These are phyloP conservation scores for Chalciporus sphaerocephalus DNA, from an alignment of 768 basidiomycete genomes.

Conservation along the genomic window DNA sequence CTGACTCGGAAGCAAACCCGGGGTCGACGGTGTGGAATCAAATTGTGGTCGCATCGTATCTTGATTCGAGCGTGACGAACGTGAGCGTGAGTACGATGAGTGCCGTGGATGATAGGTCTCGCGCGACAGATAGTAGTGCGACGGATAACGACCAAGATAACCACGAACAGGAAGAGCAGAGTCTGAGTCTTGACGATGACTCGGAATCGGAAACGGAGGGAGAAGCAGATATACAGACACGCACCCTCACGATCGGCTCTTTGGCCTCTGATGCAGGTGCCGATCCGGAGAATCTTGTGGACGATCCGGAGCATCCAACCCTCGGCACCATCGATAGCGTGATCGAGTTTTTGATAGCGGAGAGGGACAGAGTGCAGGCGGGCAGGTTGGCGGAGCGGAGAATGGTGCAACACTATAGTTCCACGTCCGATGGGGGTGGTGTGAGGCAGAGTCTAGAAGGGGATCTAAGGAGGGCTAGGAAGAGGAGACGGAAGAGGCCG, in stretches of 20 bases:
- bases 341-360: slow-evolving; percentile 69
- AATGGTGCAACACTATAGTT: slow-evolving; percentile 26
- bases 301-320: slow-evolving; percentile 50
- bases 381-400: slow-evolving; percentile 29
- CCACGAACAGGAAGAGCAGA: slow-evolving; percentile 7
- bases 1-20: slow-evolving; percentile 38
- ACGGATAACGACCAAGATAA: slow-evolving; percentile 14
- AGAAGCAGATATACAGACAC: slow-evolving; percentile 22
- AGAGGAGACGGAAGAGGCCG: slow-evolving; percentile 37
- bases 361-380: slow-evolving; percentile 57
- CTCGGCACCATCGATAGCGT: slow-evolving; percentile 71
- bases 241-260: slow-evolving; percentile 26
- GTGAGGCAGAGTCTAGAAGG: slow-evolving; percentile 37
- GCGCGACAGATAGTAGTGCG: slow-evolving; percentile 15
- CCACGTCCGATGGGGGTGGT: slow-evolving; percentile 35
- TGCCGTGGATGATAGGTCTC: slow-evolving; percentile 28
- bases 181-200: slow-evolving; percentile 5
- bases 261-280: slow-evolving; percentile 21
- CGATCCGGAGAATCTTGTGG: slow-evolving; percentile 21
- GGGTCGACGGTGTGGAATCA: slow-evolving; percentile 67
- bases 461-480: slow-evolving; percentile 37
- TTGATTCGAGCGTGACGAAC: slow-evolving; percentile 35
- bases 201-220: slow-evolving; percentile 39
- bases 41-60: slow-evolving; percentile 54
- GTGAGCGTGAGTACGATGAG: slow-evolving; percentile 22